Evolutionary conservation across 2,329 filamentous ascomycete genomes (phyloP).

Genomic region (Massarina eburnea): DNA sequence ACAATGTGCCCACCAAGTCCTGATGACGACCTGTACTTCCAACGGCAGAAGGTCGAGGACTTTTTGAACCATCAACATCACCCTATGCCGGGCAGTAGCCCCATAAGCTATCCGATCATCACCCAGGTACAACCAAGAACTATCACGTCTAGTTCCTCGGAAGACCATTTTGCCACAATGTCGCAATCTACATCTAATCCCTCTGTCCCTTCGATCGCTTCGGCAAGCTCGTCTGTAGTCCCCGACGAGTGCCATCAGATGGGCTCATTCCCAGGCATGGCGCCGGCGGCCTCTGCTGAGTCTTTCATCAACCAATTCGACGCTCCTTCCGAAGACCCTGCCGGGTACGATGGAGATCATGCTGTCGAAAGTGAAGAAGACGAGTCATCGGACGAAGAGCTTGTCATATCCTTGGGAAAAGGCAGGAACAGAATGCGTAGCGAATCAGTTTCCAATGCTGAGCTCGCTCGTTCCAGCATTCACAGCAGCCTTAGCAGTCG

Average conservation of each 20-base stretch:
- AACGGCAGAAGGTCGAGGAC: conserved; percentile 31
- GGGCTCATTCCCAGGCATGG: conserved; percentile 20
- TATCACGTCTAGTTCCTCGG: conserved; percentile 50
- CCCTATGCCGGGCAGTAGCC: conserved; percentile 45
- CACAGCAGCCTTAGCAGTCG: conserved; percentile 29
- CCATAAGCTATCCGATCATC: conserved; percentile 30
- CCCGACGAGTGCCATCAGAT: conserved; percentile 35
- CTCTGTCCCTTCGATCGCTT: conserved; percentile 55
- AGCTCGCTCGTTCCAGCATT: conserved; percentile 34
- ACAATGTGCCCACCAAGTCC: conserved; percentile 51
- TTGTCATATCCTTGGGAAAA: conserved; percentile 42
- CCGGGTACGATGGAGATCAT: conserved; percentile 45
- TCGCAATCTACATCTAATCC: conserved; percentile 55
- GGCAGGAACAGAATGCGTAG: conserved; percentile 34
- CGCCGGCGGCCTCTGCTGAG: conserved; percentile 34
- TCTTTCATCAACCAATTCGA: conserved; percentile 38
- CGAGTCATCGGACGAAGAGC: conserved; percentile 45
- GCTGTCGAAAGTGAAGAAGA: conserved; percentile 46
- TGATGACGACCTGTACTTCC: conserved; percentile 43
- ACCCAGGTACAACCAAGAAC: conserved; percentile 20
- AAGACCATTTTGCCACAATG: conserved; percentile 51
- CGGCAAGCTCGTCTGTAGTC: conserved; percentile 49
- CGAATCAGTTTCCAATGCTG: conserved; percentile 41
- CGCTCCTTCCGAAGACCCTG: conserved; percentile 32
- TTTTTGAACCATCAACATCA: conserved; percentile 31